phyloP scores from a whole-genome alignment of 2,329 filamentous ascomycete genomes.

The Xylariaceae sp. region DNA sequence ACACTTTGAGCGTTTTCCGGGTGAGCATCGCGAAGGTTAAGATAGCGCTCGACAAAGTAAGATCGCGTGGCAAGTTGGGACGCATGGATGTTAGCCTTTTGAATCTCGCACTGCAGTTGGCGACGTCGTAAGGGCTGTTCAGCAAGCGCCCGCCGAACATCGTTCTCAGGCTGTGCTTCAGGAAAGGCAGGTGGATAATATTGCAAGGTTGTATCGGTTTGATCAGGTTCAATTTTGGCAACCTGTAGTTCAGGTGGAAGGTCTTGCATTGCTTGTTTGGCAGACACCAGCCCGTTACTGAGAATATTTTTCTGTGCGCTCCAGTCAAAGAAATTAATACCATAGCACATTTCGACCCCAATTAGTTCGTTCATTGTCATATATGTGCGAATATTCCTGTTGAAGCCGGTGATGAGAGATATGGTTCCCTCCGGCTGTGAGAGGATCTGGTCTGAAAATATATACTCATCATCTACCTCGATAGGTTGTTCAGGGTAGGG shows the following conservation, averaged over 20 bases:
- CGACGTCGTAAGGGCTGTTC: conserved; percentile 57
- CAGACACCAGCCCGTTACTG: conserved; percentile 71
- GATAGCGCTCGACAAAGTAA: conserved; percentile 86
- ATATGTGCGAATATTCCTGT: conserved; percentile 78
- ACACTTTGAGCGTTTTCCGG: conserved; percentile 26
- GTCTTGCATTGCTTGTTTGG: conserved; percentile 70
- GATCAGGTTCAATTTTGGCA: conserved; percentile 51
- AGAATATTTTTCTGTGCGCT: conserved; percentile 77
- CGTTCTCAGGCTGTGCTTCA: conserved; percentile 52
- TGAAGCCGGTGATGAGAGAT: conserved; percentile 80
- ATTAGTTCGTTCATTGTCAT: conserved; percentile 79
- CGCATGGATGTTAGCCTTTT: conserved; percentile 88
- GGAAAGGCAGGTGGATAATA: conserved; percentile 60
- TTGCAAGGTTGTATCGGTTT: conserved; percentile 37
- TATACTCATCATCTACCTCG: conserved; percentile 84
- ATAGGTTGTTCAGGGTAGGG: conserved; percentile 80
- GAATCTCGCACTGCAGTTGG: conserved; percentile 80
- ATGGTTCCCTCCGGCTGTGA: conserved; percentile 71
- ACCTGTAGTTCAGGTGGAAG: conserved; percentile 71
- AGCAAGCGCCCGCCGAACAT: conserved; percentile 57
- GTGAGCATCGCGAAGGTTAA: conserved; percentile 73
- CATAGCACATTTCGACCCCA: conserved; percentile 83
- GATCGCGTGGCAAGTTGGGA: conserved; percentile 82
- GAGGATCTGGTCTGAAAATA: conserved; percentile 73
- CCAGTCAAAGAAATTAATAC: conserved; percentile 78